Conservation (phyloP, 768 basidiomycete species). For the Tylopilus rubrobrunneus region DNA sequence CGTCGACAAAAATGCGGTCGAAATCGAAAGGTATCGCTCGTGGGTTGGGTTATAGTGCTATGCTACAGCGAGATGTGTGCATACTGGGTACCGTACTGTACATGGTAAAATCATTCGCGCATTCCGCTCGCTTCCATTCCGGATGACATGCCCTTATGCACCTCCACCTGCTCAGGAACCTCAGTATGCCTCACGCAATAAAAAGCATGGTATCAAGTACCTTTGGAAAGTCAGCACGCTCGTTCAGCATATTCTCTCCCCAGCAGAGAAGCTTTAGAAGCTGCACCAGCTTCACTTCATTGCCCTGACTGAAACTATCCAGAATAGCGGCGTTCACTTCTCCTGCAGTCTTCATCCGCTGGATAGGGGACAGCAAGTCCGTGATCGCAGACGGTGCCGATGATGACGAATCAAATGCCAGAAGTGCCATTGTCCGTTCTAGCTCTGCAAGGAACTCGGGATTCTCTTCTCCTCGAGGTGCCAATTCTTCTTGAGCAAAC, state of each 20-base stretch:
- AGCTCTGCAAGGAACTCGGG: conserved; percentile 90
- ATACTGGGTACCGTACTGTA: background rate
- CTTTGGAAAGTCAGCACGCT: conserved; percentile 79
- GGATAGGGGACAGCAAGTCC: conserved; percentile 53
- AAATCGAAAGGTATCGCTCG: conserved; percentile 51
- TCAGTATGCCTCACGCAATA: conserved; percentile 23
- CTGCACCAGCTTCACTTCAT: conserved; percentile 56
- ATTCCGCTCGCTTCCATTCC: conserved; percentile 16
- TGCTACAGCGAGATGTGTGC: background rate
- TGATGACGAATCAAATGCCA: conserved; percentile 73
- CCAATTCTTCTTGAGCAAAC: conserved; percentile 93
- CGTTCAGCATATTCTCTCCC: conserved; percentile 64
- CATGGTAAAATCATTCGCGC: conserved; percentile 5
- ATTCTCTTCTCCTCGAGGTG: conserved; percentile 83
- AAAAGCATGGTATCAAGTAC: conserved; percentile 33
- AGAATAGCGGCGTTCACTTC: conserved; percentile 96
- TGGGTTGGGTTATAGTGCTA: conserved; percentile 40
- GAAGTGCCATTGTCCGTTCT: conserved; percentile 91
- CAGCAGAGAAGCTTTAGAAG: conserved; percentile 81
- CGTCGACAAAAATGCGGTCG: conserved; percentile 55
- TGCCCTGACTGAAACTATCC: conserved; percentile 57
- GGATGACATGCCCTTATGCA: conserved; percentile 23
- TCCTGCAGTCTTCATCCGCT: conserved; percentile 91
- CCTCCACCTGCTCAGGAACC: conserved; percentile 28
- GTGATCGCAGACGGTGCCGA: conserved; percentile 57